Evolutionary conservation across 2,329 filamentous ascomycete species (phyloP).

Genomic region (Podosphaera aphanis): DNA sequence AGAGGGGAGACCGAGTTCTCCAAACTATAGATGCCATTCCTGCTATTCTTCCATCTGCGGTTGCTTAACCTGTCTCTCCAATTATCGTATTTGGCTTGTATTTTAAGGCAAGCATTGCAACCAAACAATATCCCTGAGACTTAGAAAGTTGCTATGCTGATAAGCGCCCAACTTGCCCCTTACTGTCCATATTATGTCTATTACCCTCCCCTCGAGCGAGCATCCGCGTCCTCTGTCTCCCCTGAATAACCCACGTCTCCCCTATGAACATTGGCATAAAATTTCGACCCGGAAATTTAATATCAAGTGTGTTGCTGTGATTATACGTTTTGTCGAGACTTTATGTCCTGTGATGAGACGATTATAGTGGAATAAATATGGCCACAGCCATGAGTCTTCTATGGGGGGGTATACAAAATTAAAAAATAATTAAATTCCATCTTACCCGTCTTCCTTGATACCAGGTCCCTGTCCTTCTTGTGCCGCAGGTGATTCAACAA

Average conservation of each 20-base stretch:
- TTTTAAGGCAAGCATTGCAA: background rate
- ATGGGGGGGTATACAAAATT: background rate
- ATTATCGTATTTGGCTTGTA: background rate
- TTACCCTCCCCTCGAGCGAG: background rate
- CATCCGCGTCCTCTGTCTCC: background rate
- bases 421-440: conserved; percentile 16
- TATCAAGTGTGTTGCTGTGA: background rate
- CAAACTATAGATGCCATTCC: conserved; percentile 2
- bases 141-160: background rate
- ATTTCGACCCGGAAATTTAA: background rate
- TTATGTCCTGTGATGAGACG: background rate
- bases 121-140: background rate
- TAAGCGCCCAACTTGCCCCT: background rate
- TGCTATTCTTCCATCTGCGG: conserved; percentile 1
- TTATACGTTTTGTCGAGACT: background rate
- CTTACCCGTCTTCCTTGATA: conserved; percentile 87
- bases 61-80: background rate
- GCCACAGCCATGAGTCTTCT: background rate
- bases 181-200: background rate
- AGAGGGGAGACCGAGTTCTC: conserved; percentile 10
- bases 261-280: background rate
- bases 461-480: conserved; percentile 31
- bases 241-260: background rate
- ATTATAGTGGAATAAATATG: background rate
- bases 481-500: conserved; percentile 10